Evolutionary conservation across 352 stramenopile genomes (phyloP), one percentile per base, ranked within the genome.

Genomic region (Phytopythium sindhum): DNA sequence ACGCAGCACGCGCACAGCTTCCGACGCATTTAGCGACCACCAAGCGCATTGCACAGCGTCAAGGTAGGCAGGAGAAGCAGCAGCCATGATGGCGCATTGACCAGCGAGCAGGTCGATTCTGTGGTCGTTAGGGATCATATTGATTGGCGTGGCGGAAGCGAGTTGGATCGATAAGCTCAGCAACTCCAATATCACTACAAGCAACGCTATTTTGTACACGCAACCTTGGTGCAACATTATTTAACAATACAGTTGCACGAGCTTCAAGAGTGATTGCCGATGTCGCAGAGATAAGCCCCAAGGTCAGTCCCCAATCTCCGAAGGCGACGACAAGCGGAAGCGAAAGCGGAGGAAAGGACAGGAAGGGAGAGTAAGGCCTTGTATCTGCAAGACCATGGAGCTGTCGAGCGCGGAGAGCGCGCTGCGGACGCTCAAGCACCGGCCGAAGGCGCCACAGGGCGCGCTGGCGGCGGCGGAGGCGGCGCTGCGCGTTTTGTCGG

Each of bases 361-460:
- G 24, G 17, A 29, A 26, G 9, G 24, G n/a, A 41, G 62, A 55
- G 35, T 50, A 28, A 52, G 12, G 17, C 29, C 51, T 14, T 41
- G 8, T 14, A 60, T 39, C 10, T 12, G 23, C 23, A 8, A 56
- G 7, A 37, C 4, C 15, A 94, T 94, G 85, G 84, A 94, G 67
- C 69, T 94, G 3, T 85, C 81, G 39, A 73, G 65, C 29, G 84
- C 77, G 29, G 82, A 89, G 65, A 85, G 73, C 65, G 80, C 85
- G 24, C 65, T 94, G 56, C 84, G 83, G 21, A 94, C 83, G 65
- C 71, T 94, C 55, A 87, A 86, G 68, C 74, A 89, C 71, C 80
- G 85, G 23, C 70, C 77, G n/a, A 91, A 90, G 52, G 75, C 77
- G 10, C 70, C 79, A 2, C 60, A 68, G 15, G 62, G 64, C 2